phyloP scores from a whole-genome alignment of 495 filamentous ascomycete species.

The Annulohypoxylon moriforme region DNA sequence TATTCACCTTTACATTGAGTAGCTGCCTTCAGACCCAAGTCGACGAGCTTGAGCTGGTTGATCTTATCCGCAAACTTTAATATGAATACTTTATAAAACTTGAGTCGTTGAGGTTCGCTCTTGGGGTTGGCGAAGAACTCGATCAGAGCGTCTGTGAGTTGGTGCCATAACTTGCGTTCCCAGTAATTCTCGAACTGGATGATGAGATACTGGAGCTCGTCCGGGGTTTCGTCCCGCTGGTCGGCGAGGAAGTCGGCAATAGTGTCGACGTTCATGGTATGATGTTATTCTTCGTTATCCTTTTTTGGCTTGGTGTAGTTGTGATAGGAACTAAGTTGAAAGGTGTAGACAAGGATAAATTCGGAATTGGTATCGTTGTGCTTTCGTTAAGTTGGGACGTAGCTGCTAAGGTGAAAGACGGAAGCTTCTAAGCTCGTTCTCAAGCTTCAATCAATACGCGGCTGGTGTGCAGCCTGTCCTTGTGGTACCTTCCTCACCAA shows the following conservation, averaged over 20 bases:
- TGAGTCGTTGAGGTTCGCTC: constrained; percentile 84
- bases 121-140: constrained; percentile 87
- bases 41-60: constrained; percentile 97
- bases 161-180: constrained; percentile 99
- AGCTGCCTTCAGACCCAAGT: constrained; percentile 85
- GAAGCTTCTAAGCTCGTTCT: constrained; percentile 26
- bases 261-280: constrained; percentile 80
- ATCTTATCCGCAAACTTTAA: constrained; percentile 97
- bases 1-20: constrained; percentile 83
- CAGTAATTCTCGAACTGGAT: constrained; percentile 95
- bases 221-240: constrained; percentile 85
- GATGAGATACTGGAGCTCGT: constrained; percentile 86
- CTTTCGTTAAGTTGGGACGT: constrained; percentile 13
- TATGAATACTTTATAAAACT: constrained; percentile 93
- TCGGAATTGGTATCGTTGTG: constrained; percentile 13
- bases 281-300: constrained; percentile 21
- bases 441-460: constrained; percentile 45
- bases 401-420: constrained; percentile 10
- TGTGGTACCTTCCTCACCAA: constrained; percentile 23
- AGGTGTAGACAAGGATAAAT: background rate
- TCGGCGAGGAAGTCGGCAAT: constrained; percentile 92
- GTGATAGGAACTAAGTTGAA: background rate
- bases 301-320: constrained; percentile 16
- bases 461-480: constrained; percentile 52
- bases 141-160: constrained; percentile 89